phyloP scores from a whole-genome alignment of 306 rosid species.

The Luffa aegyptiaca region DNA sequence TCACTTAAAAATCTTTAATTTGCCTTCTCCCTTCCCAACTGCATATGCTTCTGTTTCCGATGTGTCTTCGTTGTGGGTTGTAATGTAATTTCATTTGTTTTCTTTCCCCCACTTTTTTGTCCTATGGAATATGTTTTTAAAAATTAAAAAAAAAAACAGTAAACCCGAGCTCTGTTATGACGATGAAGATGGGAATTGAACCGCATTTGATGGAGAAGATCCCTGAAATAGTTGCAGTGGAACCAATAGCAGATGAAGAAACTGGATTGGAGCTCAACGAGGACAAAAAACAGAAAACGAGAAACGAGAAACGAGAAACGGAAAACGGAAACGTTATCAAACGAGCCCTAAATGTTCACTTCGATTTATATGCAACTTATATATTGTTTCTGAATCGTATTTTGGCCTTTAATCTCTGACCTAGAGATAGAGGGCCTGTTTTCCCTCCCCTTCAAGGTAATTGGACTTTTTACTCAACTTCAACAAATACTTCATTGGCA shows the following conservation, averaged over 20 bases:
- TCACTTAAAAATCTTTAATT: conserved; percentile 21
- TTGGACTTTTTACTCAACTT: neutral
- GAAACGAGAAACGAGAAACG: too few species aligned
- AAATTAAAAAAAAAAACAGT: neutral
- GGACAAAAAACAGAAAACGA: too few species aligned
- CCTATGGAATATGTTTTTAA: neutral
- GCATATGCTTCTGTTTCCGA: neutral
- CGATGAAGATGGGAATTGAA: conserved; percentile 97
- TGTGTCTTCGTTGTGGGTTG: neutral
- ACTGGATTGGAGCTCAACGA: conserved; percentile 81
- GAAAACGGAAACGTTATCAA: too few species aligned
- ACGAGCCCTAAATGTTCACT: too few species aligned
- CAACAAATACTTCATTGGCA: neutral
- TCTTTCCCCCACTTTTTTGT: neutral
- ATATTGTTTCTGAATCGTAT: neutral
- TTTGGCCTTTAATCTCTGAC: neutral
- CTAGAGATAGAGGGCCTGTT: neutral
- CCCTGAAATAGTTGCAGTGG: conserved; percentile 90
- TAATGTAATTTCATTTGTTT: neutral
- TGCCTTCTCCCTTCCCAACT: conserved; percentile 25
- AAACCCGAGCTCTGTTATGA: conserved; percentile 84
- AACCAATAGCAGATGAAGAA: conserved; percentile 72
- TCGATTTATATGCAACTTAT: too few species aligned
- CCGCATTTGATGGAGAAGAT: conserved; percentile 88
- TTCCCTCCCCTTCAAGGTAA: neutral